Evolutionary conservation across 345 rosid species (phyloP).

Genomic region (Arabidopsis suecica): DNA sequence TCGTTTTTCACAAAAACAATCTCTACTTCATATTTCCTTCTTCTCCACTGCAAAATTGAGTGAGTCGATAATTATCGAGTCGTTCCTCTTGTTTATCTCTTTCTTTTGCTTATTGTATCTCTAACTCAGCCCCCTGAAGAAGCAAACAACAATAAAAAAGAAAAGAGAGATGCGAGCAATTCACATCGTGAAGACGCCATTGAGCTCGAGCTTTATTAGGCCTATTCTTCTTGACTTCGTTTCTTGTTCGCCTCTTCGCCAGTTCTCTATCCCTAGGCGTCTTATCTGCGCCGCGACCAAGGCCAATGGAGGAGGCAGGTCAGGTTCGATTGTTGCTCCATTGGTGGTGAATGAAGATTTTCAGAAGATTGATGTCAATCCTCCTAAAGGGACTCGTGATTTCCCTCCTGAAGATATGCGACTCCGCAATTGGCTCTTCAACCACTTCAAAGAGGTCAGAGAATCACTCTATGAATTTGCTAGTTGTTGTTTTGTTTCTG

Average conservation of each 20-base stretch:
- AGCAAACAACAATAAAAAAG: background rate
- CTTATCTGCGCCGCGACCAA: slow-evolving; percentile 48
- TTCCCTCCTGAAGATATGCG: slow-evolving; percentile 96
- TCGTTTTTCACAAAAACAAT: too few species aligned
- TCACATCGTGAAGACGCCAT: slow-evolving; percentile 40
- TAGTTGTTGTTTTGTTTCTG: background rate
- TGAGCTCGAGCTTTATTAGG: slow-evolving; percentile 46
- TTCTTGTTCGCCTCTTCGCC: slow-evolving; percentile 25
- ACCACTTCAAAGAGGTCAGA: slow-evolving; percentile 79
- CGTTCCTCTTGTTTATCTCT: too few species aligned
- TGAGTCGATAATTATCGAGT: too few species aligned
- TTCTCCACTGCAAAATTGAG: too few species aligned
- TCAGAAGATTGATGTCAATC: slow-evolving; percentile 81
- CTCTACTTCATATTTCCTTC: too few species aligned
- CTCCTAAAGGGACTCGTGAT: slow-evolving; percentile 94
- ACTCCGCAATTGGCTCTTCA: slow-evolving; percentile 87
- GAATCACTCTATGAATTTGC: background rate
- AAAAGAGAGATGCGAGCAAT: slow-evolving; percentile 39
- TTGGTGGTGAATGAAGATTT: slow-evolving; percentile 52
- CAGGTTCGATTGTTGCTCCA: slow-evolving; percentile 64
- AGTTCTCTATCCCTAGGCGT: slow-evolving; percentile 39
- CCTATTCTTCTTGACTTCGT: slow-evolving; percentile 42
- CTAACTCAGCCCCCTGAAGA: too few species aligned
- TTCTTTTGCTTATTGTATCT: too few species aligned
- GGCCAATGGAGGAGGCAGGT: slow-evolving; percentile 55